Percentiles rank a stretch among this genome's conserved stretches.
Evolutionary conservation across 1,284 basidiomycete genomes (phyloP).

Genomic region (Vanrija humicola): DNA sequence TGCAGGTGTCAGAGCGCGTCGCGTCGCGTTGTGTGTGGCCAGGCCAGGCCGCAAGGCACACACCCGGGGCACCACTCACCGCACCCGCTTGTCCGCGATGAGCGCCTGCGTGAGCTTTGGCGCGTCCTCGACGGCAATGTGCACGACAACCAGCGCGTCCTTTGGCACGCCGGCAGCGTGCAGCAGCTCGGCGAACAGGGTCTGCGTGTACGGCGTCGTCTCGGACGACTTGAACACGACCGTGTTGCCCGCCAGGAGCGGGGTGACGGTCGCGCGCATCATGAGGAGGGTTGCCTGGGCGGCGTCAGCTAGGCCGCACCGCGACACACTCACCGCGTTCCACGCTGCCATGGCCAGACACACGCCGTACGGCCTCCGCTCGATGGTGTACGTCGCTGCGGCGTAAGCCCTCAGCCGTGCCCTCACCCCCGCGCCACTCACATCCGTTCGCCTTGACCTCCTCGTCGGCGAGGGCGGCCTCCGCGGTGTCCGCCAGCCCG

Average conservation of each 20-base stretch:
- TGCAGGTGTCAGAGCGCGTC: neutral
- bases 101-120: slow-evolving; percentile 54
- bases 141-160: slow-evolving; percentile 60
- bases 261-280: slow-evolving; percentile 54
- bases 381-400: slow-evolving; percentile 29
- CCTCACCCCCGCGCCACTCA: slow-evolving; percentile 25
- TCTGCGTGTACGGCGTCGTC: slow-evolving; percentile 55
- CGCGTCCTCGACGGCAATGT: slow-evolving; percentile 53
- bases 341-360: slow-evolving; percentile 26
- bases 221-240: slow-evolving; percentile 62
- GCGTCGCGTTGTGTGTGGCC: too few relatives aligned
- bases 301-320: neutral
- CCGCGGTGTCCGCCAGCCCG: slow-evolving; percentile 14
- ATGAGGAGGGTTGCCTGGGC: slow-evolving; percentile 14
- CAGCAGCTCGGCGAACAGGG: slow-evolving; percentile 52
- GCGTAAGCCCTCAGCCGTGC: slow-evolving; percentile 28
- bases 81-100: slow-evolving; percentile 56
- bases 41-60: too few relatives aligned
- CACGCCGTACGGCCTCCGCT: slow-evolving; percentile 24
- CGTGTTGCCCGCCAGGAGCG: slow-evolving; percentile 63
- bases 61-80: slow-evolving; percentile 11
- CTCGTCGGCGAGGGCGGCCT: slow-evolving; percentile 3
- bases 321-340: slow-evolving; percentile 20
- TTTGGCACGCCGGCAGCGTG: slow-evolving; percentile 57
- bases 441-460: neutral